These are phyloP conservation scores for Ophiostoma triangulosporum DNA, from an alignment of 2,329 filamentous ascomycete genomes.

Conservation along the genomic window DNA sequence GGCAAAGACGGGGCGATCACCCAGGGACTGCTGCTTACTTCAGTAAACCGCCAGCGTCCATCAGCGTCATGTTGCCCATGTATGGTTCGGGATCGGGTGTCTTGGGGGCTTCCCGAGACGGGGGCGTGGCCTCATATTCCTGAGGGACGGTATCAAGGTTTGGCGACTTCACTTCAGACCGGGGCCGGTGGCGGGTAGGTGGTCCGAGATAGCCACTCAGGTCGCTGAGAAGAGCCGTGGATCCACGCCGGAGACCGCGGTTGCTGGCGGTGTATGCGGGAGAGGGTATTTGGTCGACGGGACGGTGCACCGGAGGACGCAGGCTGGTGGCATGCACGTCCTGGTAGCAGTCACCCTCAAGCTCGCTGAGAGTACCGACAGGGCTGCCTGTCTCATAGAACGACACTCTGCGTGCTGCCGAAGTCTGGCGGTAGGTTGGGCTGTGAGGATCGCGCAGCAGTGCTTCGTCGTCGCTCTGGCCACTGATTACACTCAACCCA, in stretches of 20 bases:
- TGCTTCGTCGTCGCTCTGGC: constrained; percentile 30
- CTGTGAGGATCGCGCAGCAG: constrained; percentile 25
- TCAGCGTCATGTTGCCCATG: constrained; percentile 9
- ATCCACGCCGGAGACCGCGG: constrained; percentile 37
- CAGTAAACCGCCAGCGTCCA: constrained; percentile 13
- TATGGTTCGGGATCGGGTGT: not conserved
- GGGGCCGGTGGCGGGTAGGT: constrained; percentile 6
- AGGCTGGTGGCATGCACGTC: not conserved
- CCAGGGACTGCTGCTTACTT: not conserved
- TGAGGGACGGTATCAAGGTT: constrained; percentile 30
- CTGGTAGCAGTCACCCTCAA: constrained; percentile 18
- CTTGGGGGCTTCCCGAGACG: not conserved
- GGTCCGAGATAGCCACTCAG: constrained; percentile 40
- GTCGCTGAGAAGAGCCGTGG: constrained; percentile 44
- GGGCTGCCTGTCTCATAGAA: constrained; percentile 80
- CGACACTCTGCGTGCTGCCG: constrained; percentile 45
- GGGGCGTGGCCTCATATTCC: not conserved
- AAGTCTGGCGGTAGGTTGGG: constrained; percentile 25
- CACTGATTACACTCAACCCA: constrained; percentile 20
- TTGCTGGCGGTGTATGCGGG: constrained; percentile 27
- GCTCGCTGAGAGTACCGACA: constrained; percentile 52
- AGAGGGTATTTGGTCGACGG: constrained; percentile 26
- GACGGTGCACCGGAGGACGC: constrained; percentile 7
- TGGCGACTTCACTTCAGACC: not conserved
- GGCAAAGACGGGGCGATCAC: not conserved